These are phyloP conservation scores for Camellia granthamiana DNA, from an alignment of 148 eudicot species.

Conservation along the genomic window DNA sequence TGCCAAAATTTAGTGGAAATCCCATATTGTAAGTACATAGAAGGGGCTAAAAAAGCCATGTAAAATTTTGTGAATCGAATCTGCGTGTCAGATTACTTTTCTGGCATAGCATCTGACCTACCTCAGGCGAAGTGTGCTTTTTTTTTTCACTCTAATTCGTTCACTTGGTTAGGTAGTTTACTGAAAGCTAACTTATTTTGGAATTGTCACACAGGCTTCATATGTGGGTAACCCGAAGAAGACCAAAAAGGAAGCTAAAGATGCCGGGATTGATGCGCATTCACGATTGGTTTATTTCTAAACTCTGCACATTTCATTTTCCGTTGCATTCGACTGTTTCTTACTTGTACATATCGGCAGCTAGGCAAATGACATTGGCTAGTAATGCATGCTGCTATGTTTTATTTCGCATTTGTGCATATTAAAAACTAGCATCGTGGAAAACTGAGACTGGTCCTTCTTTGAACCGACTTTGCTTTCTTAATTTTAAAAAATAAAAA, in stretches of 20 bases:
- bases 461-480: not conserved
- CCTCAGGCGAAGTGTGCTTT: conserved; percentile 15
- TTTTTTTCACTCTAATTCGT: not conserved
- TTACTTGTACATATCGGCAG: not conserved
- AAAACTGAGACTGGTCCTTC: not conserved
- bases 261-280: conserved; percentile 14
- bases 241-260: conserved; percentile 27
- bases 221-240: conserved; percentile 43
- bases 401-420: conserved; percentile 3
- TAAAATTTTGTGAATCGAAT: not conserved
- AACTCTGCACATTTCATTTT: not conserved
- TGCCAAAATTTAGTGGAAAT: conserved; percentile 80
- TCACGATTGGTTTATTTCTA: not conserved
- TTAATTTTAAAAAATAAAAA: not conserved
- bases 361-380: not conserved
- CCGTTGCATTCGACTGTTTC: not conserved
- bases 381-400: not conserved
- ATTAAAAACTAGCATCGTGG: not conserved
- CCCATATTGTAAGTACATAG: conserved; percentile 63
- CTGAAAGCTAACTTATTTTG: not conserved
- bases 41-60: not conserved
- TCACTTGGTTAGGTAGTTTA: not conserved
- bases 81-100: not conserved
- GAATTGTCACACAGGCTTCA: conserved; percentile 40
- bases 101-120: not conserved